Percentiles rank a stretch among this genome's conserved stretches.
phyloP scores from a whole-genome alignment of 306 rosid species.

The Gastrolobium bilobum region DNA sequence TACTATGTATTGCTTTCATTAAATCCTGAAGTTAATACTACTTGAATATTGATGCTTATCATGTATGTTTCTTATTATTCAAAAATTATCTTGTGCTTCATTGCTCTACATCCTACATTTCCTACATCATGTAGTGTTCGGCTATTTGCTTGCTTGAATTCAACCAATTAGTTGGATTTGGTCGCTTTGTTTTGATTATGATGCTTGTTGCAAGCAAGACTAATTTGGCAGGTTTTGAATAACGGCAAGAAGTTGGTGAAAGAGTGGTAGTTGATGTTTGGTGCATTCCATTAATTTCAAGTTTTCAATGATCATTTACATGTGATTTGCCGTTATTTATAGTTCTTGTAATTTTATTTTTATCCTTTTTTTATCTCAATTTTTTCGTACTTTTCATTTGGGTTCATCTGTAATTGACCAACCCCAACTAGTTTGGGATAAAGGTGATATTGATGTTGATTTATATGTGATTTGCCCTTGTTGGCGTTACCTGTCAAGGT shows the following conservation, averaged over 20 bases:
- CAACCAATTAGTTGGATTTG: conserved; percentile 11
- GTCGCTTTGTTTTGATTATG: not conserved
- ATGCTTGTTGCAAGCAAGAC: not conserved
- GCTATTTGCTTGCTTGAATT: not conserved
- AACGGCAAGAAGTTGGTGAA: not conserved
- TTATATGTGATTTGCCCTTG: not conserved
- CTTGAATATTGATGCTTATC: not conserved
- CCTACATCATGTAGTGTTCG: not conserved
- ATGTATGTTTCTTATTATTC: not conserved
- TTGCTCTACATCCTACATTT: not conserved
- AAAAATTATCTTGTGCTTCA: not conserved
- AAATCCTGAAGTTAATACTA: not conserved
- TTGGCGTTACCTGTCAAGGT: not conserved
- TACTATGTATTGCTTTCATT: conserved; percentile 1
- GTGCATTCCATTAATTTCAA: conserved; percentile 1
- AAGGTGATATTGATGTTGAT: too few relatives aligned
- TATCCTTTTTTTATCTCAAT: too few relatives aligned
- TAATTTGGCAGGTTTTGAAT: conserved; percentile 3
- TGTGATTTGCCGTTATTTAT: not conserved
- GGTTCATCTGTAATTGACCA: too few relatives aligned
- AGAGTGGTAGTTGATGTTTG: not conserved
- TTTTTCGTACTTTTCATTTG: too few relatives aligned
- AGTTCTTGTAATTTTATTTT: too few relatives aligned
- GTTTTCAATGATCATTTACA: not conserved
- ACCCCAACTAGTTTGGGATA: too few relatives aligned